A percentile compares a stretch with the other conserved stretches of the same genome.
Conservation (phyloP, 306 rosid species). For the Cyclanthera cordifolia region DNA sequence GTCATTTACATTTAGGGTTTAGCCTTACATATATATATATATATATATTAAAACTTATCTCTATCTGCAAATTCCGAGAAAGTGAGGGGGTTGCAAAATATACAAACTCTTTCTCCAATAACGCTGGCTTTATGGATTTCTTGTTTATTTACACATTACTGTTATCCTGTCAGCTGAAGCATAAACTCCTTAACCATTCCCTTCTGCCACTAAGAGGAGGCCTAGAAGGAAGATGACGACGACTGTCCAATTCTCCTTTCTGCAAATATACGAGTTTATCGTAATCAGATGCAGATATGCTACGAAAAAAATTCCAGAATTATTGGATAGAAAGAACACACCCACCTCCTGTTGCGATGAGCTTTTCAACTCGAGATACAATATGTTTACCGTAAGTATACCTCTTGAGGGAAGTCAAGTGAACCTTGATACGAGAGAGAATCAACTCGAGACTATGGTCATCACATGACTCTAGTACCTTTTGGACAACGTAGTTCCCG, state of each 20-base stretch:
- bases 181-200: slow-evolving; percentile 25
- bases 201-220: slow-evolving; percentile 38
- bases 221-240: slow-evolving; percentile 26
- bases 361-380: slow-evolving; percentile 92
- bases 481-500: slow-evolving; percentile 92
- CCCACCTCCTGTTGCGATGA: slow-evolving; percentile 86
- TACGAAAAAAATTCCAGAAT: background rate
- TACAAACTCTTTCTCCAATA: slow-evolving; percentile 13
- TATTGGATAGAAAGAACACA: background rate
- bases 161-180: slow-evolving; percentile 18
- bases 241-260: slow-evolving; percentile 88
- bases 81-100: slow-evolving; percentile 5
- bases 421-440: slow-evolving; percentile 92
- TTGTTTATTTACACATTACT: slow-evolving; percentile 45
- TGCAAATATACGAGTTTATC: slow-evolving; percentile 26
- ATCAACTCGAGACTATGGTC: slow-evolving; percentile 74
- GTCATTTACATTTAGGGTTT: slow-evolving; percentile 45
- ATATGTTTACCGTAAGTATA: slow-evolving; percentile 92
- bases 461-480: slow-evolving; percentile 89
- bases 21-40: slow-evolving; percentile 8
- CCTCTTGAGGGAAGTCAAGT: slow-evolving; percentile 76
- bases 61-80: slow-evolving; percentile 10
- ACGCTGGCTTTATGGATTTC: slow-evolving; percentile 15
- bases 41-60: background rate
- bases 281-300: background rate